Conservation (phyloP, 345 rosid genomes). For the Erysimum cheiranthoides region DNA sequence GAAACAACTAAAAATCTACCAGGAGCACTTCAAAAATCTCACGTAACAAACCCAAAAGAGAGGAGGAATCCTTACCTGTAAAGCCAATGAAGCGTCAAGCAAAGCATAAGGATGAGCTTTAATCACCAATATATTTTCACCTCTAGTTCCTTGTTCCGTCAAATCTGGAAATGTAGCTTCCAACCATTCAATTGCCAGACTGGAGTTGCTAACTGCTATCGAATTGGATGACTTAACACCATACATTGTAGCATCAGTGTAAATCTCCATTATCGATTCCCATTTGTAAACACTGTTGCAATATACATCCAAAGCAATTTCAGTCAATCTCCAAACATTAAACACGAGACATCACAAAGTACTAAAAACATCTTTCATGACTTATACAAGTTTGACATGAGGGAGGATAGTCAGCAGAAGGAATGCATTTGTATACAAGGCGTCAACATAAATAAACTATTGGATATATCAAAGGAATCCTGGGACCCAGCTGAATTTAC, state of each 20-base stretch:
- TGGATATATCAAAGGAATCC: background rate
- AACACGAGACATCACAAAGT: conserved; percentile 14
- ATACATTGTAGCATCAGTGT: conserved; percentile 77
- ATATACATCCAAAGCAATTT: conserved; percentile 34
- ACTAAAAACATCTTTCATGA: conserved; percentile 32
- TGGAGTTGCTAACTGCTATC: conserved; percentile 70
- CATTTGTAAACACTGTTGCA: conserved; percentile 73
- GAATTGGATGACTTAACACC: conserved; percentile 75
- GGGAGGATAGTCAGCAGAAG: background rate
- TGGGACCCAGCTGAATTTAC: conserved; percentile 1
- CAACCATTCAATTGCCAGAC: conserved; percentile 86
- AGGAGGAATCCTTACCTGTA: conserved; percentile 66
- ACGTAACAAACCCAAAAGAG: conserved; percentile 22
- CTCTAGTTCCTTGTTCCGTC: conserved; percentile 57
- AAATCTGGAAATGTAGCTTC: conserved; percentile 91
- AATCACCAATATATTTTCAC: conserved; percentile 52
- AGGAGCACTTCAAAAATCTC: conserved; percentile 14
- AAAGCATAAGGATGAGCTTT: conserved; percentile 79
- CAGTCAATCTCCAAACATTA: conserved; percentile 25
- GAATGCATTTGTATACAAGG: conserved; percentile 8
- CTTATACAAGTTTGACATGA: background rate
- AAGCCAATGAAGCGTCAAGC: conserved; percentile 84
- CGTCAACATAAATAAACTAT: background rate
- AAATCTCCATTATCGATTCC: conserved; percentile 83
- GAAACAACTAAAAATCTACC: background rate